phyloP scores from a whole-genome alignment of 805 yeast species.

The Cyberlindnera xylosilytica region DNA sequence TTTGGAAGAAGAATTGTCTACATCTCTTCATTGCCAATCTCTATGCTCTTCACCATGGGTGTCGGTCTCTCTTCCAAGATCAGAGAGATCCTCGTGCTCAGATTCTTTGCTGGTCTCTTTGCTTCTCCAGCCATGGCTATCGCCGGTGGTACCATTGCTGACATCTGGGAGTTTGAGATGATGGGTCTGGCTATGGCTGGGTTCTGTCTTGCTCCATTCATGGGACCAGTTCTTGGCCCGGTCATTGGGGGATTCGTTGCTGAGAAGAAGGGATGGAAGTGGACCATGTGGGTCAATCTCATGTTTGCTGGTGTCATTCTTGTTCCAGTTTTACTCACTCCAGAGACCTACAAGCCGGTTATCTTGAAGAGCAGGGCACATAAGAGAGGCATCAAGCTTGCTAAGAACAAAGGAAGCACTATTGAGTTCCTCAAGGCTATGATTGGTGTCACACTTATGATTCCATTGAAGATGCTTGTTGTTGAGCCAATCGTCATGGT shows the following conservation, averaged over 20 bases:
- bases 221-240: slow-evolving; percentile 80
- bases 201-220: slow-evolving; percentile 76
- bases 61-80: slow-evolving; percentile 64
- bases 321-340: slow-evolving; percentile 45
- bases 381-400: slow-evolving; percentile 52
- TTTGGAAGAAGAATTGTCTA: slow-evolving; percentile 67
- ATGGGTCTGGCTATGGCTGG: slow-evolving; percentile 71
- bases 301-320: slow-evolving; percentile 58
- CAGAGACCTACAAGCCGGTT: slow-evolving; percentile 73
- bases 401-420: slow-evolving; percentile 33
- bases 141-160: slow-evolving; percentile 82
- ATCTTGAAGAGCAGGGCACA: slow-evolving; percentile 58
- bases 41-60: slow-evolving; percentile 73
- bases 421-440: slow-evolving; percentile 42
- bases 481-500: slow-evolving; percentile 74
- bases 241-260: slow-evolving; percentile 72
- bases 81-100: slow-evolving; percentile 56
- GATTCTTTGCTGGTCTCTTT: slow-evolving; percentile 72
- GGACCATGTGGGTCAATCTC: slow-evolving; percentile 70
- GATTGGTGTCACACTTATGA: slow-evolving; percentile 48
- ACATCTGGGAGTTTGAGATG: slow-evolving; percentile 66
- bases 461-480: slow-evolving; percentile 66
- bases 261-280: slow-evolving; percentile 58
- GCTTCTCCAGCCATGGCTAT: slow-evolving; percentile 83
- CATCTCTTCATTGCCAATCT: slow-evolving; percentile 54